Conservation (phyloP, 23 red algal genomes). For the Pyropia haitanensis region DNA sequence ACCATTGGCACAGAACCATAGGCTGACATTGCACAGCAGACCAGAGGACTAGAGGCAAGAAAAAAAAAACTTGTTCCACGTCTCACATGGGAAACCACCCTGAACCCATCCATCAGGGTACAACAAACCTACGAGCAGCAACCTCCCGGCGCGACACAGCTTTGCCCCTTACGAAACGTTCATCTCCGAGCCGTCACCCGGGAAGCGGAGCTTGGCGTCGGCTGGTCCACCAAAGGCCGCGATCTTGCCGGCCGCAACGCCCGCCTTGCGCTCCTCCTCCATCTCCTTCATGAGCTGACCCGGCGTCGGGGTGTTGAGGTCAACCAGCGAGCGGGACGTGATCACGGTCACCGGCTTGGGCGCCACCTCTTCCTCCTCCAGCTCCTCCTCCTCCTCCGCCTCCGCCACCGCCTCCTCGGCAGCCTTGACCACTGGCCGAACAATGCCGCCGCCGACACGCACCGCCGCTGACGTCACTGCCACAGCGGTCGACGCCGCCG, state of each 20-base stretch:
- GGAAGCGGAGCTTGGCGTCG: constrained; percentile 22
- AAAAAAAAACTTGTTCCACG: too few relatives aligned
- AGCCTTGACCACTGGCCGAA: neutral
- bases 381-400: constrained; percentile 5
- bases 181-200: constrained; percentile 63
- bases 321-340: constrained; percentile 12
- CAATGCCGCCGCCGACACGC: neutral
- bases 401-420: neutral
- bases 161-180: neutral
- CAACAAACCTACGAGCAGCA: too few relatives aligned
- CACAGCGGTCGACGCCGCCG: neutral
- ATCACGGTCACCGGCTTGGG: constrained; percentile 11
- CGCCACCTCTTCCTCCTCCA: constrained; percentile 17
- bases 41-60: too few relatives aligned
- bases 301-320: constrained; percentile 13
- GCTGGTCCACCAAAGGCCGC: constrained; percentile 2
- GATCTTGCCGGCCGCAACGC: constrained; percentile 12
- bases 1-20: too few relatives aligned
- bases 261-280: constrained; percentile 34
- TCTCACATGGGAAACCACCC: too few relatives aligned
- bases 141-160: too few relatives aligned
- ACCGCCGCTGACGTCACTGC: neutral
- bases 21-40: too few relatives aligned
- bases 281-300: constrained; percentile 48
- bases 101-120: too few relatives aligned